phyloP scores from a whole-genome alignment of 495 filamentous ascomycete genomes.

The Podospora pseudocomata region DNA sequence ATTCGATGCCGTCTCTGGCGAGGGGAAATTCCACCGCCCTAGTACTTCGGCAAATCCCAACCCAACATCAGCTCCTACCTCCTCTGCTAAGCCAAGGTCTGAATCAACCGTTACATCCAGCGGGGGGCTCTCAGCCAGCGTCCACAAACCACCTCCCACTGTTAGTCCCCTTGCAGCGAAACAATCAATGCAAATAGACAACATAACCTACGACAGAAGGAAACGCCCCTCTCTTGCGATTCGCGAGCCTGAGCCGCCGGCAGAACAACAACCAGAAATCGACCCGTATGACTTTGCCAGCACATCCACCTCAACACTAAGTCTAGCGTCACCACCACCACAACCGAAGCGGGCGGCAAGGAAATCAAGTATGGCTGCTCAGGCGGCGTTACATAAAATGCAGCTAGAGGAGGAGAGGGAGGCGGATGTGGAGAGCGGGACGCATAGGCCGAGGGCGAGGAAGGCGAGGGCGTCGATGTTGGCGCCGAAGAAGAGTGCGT shows the following conservation, averaged over 20 bases:
- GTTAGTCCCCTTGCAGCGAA: neutral
- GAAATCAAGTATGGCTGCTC: conserved; percentile 25
- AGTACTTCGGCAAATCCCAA: conserved; percentile 16
- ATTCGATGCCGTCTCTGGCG: conserved; percentile 63
- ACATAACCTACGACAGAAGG: conserved; percentile 23
- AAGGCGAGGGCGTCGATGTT: conserved; percentile 36
- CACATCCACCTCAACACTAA: neutral
- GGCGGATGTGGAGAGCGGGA: neutral
- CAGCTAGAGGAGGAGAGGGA: conserved; percentile 17
- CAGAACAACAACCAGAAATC: neutral
- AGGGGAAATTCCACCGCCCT: conserved; percentile 43
- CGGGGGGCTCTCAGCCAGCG: neutral
- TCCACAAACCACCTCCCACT: neutral
- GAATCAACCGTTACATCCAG: neutral
- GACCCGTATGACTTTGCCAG: neutral
- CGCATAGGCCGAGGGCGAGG: neutral
- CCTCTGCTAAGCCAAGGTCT: conserved; percentile 12
- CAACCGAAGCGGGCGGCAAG: conserved; percentile 2
- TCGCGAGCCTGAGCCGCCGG: neutral
- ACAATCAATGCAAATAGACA: conserved; percentile 13
- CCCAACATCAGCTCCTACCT: conserved; percentile 17
- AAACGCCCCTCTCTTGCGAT: neutral
- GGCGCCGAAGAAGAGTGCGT: conserved; percentile 31
- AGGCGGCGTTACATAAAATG: conserved; percentile 15
- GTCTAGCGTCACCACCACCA: neutral